Evolutionary conservation across 2,329 filamentous ascomycete genomes (phyloP), one percentile per base, ranked within the genome.

Genomic region (Aspergillus floridensis): DNA sequence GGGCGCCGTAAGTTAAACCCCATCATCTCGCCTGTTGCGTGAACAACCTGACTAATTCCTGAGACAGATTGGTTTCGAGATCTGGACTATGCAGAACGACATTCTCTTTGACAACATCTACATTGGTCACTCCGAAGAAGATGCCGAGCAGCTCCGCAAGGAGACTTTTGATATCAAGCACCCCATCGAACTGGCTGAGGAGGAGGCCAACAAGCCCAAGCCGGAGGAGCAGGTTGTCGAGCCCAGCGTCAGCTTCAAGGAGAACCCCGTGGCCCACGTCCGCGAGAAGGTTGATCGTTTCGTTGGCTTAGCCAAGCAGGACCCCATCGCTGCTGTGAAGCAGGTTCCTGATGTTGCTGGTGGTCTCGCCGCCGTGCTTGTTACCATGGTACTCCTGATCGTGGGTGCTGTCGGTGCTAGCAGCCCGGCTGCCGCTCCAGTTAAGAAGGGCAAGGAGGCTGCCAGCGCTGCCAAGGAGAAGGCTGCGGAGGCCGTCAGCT

Each of bases 41-140:
- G 12, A 47, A 21, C 46, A 21, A 4, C 11, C 5, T 47, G 46
- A 56, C 56, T 62, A 60, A 64, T 32, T 21, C 38, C 24, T 29
- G 8, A 32, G 58, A 50, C 73, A 92, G 90, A 93, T 98, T 81
- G 95, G 95, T 71, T 98, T 98, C 74, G 95, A 99, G 81, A 93
- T 99, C 81, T 99, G 95, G 95, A 98, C 95, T 72, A 99, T 99
- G 95, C 93, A 97, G 82, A 96, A 88, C 77, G 90, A 97, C 75
- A 98, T 99, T 70, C 89, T 97, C 72, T 98, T 99, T 72, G 92
- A 98, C 87, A 99, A 99, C 88, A 96, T 99, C 84, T 99, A 98
- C 86, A 92, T 99, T 76, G 95, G 95, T 65, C 95, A 99, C 87
- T 98, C 93, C 21, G 77, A 95, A 68, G 92, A 92, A 74, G 95